phyloP scores from a whole-genome alignment of 176 grass and related monocot species.

The Aegilops sharonensis region DNA sequence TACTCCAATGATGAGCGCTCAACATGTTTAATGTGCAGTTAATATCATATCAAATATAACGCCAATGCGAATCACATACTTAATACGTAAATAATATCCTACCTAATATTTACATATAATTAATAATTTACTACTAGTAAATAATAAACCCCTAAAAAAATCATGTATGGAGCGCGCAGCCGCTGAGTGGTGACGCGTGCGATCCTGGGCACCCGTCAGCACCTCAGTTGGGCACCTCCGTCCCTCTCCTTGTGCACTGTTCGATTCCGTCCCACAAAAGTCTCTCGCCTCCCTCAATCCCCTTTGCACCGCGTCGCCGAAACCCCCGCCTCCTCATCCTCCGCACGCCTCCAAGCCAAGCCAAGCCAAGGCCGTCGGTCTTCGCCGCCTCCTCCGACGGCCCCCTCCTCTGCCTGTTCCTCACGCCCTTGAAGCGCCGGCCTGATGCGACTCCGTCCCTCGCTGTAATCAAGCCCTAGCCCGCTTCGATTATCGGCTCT shows the following conservation, averaged over 20 bases:
- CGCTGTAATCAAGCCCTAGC: not conserved
- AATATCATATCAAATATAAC: no score
- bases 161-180: no score
- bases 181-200: not conserved
- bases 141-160: no score
- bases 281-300: slow-evolving; percentile 8
- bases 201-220: not conserved
- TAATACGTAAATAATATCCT: no score
- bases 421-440: not conserved
- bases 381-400: not conserved
- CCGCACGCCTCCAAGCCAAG: not conserved
- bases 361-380: not conserved
- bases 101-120: no score
- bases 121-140: no score
- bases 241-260: not conserved
- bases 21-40: no score
- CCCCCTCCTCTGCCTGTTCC: not conserved
- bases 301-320: not conserved
- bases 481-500: not conserved
- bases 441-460: not conserved
- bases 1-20: no score
- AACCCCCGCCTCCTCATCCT: not conserved
- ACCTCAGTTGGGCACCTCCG: not conserved
- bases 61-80: no score
- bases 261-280: slow-evolving; percentile 2